Percentiles rank a stretch among this genome's conserved stretches.
These are phyloP conservation scores for Aethionema arabicum DNA, from an alignment of 345 rosid species.

Conservation along the genomic window DNA sequence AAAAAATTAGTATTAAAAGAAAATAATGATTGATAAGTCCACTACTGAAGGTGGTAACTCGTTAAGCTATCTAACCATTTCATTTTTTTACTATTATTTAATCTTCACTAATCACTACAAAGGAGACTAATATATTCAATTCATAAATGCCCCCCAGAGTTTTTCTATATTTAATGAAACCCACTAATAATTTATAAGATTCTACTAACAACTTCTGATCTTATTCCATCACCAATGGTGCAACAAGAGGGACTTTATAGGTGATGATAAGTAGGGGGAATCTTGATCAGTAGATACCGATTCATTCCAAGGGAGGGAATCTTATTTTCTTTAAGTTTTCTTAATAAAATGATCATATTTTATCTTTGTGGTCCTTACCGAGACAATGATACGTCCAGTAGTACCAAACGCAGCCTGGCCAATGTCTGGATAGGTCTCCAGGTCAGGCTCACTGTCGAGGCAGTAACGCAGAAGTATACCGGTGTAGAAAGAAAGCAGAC, in stretches of 20 bases:
- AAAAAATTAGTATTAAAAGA: conserved; percentile 2
- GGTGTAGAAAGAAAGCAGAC: conserved; percentile 81
- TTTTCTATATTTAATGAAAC: neutral
- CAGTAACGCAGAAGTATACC: conserved; percentile 81
- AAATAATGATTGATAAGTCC: neutral
- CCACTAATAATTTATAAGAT: conserved; percentile 4
- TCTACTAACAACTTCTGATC: conserved; percentile 13
- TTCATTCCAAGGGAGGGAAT: neutral
- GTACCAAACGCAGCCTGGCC: conserved; percentile 98
- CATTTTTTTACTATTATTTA: neutral
- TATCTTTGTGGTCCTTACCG: conserved; percentile 47
- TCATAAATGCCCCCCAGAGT: neutral
- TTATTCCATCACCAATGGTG: neutral
- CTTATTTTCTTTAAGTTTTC: conserved; percentile 14
- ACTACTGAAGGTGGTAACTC: conserved; percentile 3
- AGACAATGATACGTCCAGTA: conserved; percentile 65
- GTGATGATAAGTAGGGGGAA: no score
- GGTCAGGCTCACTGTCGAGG: conserved; percentile 83
- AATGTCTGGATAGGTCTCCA: conserved; percentile 95
- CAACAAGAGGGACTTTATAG: no score
- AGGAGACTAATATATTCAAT: conserved; percentile 6
- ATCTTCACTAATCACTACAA: conserved; percentile 10
- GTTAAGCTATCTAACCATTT: neutral
- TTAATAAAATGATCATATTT: neutral
- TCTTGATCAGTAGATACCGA: neutral